phyloP scores from a whole-genome alignment of 2,329 filamentous ascomycete species.

The Cladorrhinum sp. region DNA sequence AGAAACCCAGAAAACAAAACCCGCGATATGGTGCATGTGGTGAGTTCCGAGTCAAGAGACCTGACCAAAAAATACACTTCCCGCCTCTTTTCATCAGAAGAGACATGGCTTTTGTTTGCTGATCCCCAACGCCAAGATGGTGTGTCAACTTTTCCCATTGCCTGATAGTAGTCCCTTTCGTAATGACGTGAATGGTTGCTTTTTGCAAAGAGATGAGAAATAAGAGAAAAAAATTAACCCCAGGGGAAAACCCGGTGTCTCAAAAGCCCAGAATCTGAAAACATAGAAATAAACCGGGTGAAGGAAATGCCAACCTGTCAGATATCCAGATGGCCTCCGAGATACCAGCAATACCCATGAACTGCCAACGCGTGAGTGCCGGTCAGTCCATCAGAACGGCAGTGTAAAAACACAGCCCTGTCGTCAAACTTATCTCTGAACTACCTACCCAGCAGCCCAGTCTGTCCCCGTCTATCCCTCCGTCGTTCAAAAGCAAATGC shows the following conservation, averaged over 20 bases:
- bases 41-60: slow-evolving; percentile 18
- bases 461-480: slow-evolving; percentile 22
- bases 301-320: slow-evolving; percentile 24
- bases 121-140: slow-evolving; percentile 25
- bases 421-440: slow-evolving; percentile 25
- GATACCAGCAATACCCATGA: slow-evolving; percentile 31
- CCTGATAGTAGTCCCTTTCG: slow-evolving; percentile 21
- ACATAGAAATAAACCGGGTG: slow-evolving; percentile 18
- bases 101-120: slow-evolving; percentile 5
- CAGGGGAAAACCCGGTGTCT: slow-evolving; percentile 19
- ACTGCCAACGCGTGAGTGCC: slow-evolving; percentile 28
- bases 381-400: slow-evolving; percentile 28
- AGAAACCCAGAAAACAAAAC: slow-evolving; percentile 21
- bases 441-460: slow-evolving; percentile 16
- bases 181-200: slow-evolving; percentile 22
- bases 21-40: slow-evolving; percentile 7
- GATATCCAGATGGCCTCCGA: slow-evolving; percentile 34
- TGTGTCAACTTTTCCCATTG: slow-evolving; percentile 27
- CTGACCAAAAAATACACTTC: slow-evolving; percentile 7
- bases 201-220: slow-evolving; percentile 8
- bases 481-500: slow-evolving; percentile 20
- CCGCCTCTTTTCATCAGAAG: slow-evolving; percentile 13
- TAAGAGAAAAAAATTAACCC: slow-evolving; percentile 23
- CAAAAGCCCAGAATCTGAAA: slow-evolving; percentile 9
- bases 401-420: slow-evolving; percentile 30